These are phyloP conservation scores for Lipomyces lipofer DNA, from an alignment of 805 yeast genomes.

Conservation along the genomic window DNA sequence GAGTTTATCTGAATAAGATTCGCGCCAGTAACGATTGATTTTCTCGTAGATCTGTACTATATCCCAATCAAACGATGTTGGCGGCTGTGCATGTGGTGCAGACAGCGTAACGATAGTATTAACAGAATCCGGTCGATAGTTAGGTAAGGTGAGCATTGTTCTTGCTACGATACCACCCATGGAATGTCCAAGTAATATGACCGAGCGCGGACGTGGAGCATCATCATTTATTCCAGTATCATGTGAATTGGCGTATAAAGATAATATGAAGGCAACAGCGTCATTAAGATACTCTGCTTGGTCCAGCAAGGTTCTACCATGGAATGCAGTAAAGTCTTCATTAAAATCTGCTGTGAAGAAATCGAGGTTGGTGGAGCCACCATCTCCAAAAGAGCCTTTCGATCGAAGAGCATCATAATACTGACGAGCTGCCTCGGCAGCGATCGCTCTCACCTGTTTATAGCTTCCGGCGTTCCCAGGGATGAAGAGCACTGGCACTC, in stretches of 20 bases:
- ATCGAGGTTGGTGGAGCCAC: constrained; percentile 57
- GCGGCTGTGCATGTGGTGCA: constrained; percentile 90
- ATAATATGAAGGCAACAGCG: constrained; percentile 74
- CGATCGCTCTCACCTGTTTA: constrained; percentile 87
- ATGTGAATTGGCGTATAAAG: constrained; percentile 51
- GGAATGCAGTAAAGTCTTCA: constrained; percentile 94
- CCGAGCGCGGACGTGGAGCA: constrained; percentile 56
- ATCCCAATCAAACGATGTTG: constrained; percentile 91
- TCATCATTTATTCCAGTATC: constrained; percentile 34
- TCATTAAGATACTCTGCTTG: constrained; percentile 93
- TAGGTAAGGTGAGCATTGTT: constrained; percentile 75
- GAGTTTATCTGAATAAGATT: constrained; percentile 47
- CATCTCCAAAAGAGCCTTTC: constrained; percentile 31
- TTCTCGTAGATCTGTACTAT: constrained; percentile 70
- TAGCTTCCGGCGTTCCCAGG: constrained; percentile 98
- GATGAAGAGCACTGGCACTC: constrained; percentile 86
- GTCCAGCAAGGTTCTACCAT: constrained; percentile 88
- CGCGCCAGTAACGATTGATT: constrained; percentile 78
- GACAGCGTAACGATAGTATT: constrained; percentile 84
- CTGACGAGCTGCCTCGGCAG: constrained; percentile 68
- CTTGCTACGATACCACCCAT: constrained; percentile 98
- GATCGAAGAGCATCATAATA: constrained; percentile 45
- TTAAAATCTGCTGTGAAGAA: constrained; percentile 91
- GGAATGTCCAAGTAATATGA: constrained; percentile 83
- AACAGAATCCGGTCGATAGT: constrained; percentile 68